Evolutionary conservation across 305 asterid genomes (phyloP).

Genomic region (Fraxinus sp.): DNA sequence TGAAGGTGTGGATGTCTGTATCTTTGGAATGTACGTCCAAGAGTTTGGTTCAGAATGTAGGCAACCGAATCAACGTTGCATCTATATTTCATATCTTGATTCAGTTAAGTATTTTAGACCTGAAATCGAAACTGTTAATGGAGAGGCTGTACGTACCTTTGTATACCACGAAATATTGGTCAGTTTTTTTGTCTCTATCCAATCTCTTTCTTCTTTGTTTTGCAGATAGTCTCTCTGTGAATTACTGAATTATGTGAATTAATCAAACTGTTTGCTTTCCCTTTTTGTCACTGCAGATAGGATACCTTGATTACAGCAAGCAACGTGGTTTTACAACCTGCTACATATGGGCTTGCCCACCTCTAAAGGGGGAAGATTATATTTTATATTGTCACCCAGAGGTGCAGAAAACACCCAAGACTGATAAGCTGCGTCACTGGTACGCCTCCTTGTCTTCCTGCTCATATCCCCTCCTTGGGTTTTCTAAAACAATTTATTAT

Average conservation of each 20-base stretch:
- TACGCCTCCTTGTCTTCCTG: constrained; percentile 21
- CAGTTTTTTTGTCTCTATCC: constrained; percentile 13
- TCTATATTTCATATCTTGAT: constrained; percentile 77
- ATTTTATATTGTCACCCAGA: constrained; percentile 79
- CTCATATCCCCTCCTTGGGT: neutral
- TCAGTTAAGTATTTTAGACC: constrained; percentile 78
- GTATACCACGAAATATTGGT: constrained; percentile 78
- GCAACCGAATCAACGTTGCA: constrained; percentile 61
- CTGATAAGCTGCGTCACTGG: constrained; percentile 64
- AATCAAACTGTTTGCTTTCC: constrained; percentile 8
- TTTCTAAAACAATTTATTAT: constrained; percentile 2
- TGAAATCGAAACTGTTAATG: constrained; percentile 48
- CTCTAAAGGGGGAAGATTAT: constrained; percentile 69
- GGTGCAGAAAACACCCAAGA: constrained; percentile 61
- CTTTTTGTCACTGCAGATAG: constrained; percentile 47
- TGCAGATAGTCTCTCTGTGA: constrained; percentile 15
- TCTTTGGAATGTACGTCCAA: constrained; percentile 72
- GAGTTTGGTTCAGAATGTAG: constrained; percentile 79
- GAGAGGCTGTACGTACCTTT: constrained; percentile 69
- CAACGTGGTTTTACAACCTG: constrained; percentile 61
- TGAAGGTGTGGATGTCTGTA: constrained; percentile 68
- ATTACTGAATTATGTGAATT: constrained; percentile 21
- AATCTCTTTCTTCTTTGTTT: constrained; percentile 7
- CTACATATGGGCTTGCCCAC: constrained; percentile 88
- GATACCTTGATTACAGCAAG: constrained; percentile 84